Base-by-base conservation (phyloP, 2,329 filamentous ascomycete species). In the Fusarium marasasianum region DNA sequence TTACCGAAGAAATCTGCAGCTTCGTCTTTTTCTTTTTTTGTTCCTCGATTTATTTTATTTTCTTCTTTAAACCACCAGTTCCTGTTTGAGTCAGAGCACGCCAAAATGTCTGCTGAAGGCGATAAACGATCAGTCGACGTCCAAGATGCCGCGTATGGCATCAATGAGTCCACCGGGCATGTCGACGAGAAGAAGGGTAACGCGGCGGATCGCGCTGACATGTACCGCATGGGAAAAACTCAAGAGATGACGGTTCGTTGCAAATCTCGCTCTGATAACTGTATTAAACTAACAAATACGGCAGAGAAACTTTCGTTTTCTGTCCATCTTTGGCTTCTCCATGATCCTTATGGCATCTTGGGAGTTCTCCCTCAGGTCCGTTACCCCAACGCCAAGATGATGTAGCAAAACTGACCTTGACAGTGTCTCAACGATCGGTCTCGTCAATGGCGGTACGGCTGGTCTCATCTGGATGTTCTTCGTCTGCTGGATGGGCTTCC, bases 251-350 rank as follows among this genome's bases (percentile, higher is more conserved):
- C 51, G 58, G 75, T 77, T 59, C 11, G 76, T 76, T 8, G 12
- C 17, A 11, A 5, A 13, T 2, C 5, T 26, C 2, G 1, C 12
- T 2, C 1, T 1, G 2, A 15, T 26, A 13, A 17, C 20, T 3
- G 45, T 44, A 24, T 31, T 7, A 57, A 1, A 20, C 51, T 58
- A 20, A 72, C 43, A 10, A 8, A 18, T 0, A 17, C 4, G 26
- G 4, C 22, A 84, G 80, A 79, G 85, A 62, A 86, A 84, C 75
- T 87, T 87, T 74, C 81, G 82, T 6, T 85, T 85, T 63, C 53
- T 85, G 31, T 84, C 83, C 13, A 87, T 86, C 37, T 82, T 87
- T 58, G 85, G 85, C 24, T 87, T 87, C 63, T 83, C 84, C 3
- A 84, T 83, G 64, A 84, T 86, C 51, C 76, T 86, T 5, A 85